phyloP scores from a whole-genome alignment of 2,329 filamentous ascomycete species.

The Trichoderma pleuroti region DNA sequence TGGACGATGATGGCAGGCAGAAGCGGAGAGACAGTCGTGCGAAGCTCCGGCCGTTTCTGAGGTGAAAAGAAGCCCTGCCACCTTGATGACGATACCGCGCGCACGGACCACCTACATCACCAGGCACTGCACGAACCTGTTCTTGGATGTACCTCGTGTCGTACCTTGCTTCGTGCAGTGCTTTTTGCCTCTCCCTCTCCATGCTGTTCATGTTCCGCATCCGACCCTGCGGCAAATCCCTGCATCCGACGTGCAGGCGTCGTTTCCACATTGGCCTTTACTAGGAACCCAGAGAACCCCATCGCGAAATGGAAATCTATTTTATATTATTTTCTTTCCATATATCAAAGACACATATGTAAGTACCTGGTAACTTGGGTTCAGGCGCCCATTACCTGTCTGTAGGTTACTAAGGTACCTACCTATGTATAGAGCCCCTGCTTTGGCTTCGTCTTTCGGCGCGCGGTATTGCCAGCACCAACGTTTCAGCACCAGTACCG shows the following conservation, averaged over 20 bases:
- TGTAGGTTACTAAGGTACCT: too few relatives aligned
- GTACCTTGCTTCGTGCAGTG: not conserved
- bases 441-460: not conserved
- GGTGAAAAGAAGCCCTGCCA: constrained; percentile 9
- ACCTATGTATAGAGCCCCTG: too few relatives aligned
- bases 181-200: not conserved
- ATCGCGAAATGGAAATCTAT: not conserved
- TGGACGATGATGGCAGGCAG: not conserved
- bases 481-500: not conserved
- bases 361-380: not conserved
- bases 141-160: not conserved
- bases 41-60: constrained; percentile 16
- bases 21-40: not conserved
- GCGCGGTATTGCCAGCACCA: not conserved
- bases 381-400: not conserved
- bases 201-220: not conserved
- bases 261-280: not conserved
- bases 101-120: constrained; percentile 21
- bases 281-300: not conserved
- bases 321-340: not conserved
- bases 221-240: not conserved
- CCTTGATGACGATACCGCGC: constrained; percentile 21
- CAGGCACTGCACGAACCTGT: not conserved
- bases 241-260: not conserved
- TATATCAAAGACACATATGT: not conserved